Percentiles rank a stretch among this genome's conserved stretches.
Conservation (phyloP, 306 rosid genomes). For the Lathyrus sativus region DNA sequence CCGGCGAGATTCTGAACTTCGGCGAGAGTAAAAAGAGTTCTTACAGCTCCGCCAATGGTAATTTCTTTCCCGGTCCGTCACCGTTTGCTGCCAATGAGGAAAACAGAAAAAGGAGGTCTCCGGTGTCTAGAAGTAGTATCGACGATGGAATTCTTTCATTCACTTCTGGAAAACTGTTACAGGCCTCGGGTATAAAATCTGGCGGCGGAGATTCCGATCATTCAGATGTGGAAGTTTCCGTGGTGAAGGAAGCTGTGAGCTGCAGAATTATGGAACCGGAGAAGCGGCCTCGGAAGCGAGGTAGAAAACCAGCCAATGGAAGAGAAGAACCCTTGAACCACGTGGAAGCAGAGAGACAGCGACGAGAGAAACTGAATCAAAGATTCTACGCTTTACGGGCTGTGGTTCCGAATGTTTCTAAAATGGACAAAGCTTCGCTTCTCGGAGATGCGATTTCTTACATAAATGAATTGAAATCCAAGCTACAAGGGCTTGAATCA, state of each 20-base stretch:
- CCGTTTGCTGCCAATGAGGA: slow-evolving; percentile 48
- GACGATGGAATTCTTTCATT: slow-evolving; percentile 97
- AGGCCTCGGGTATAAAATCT: slow-evolving; percentile 40
- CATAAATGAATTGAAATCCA: slow-evolving; percentile 74
- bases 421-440: slow-evolving; percentile 97
- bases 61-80: slow-evolving; percentile 54
- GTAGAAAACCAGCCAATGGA: slow-evolving; percentile 90
- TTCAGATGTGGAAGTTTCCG: slow-evolving; percentile 89
- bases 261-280: slow-evolving; percentile 69
- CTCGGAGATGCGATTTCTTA: slow-evolving; percentile 84
- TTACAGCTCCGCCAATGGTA: slow-evolving; percentile 29
- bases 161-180: slow-evolving; percentile 69
- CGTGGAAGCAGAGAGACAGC: slow-evolving; percentile 89
- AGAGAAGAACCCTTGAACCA: slow-evolving; percentile 95
- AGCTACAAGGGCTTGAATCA: slow-evolving; percentile 57
- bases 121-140: slow-evolving; percentile 59
- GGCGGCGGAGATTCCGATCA: slow-evolving; percentile 63
- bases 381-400: slow-evolving; percentile 91
- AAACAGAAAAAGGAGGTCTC: slow-evolving; percentile 60
- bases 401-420: slow-evolving; percentile 89
- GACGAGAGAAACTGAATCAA: slow-evolving; percentile 92
- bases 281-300: slow-evolving; percentile 80
- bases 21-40: slow-evolving; percentile 70
- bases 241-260: slow-evolving; percentile 61
- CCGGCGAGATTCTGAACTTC: slow-evolving; percentile 80